Evolutionary conservation across 129 eudicot genomes (phyloP).

Genomic region (Artemisia annua): DNA sequence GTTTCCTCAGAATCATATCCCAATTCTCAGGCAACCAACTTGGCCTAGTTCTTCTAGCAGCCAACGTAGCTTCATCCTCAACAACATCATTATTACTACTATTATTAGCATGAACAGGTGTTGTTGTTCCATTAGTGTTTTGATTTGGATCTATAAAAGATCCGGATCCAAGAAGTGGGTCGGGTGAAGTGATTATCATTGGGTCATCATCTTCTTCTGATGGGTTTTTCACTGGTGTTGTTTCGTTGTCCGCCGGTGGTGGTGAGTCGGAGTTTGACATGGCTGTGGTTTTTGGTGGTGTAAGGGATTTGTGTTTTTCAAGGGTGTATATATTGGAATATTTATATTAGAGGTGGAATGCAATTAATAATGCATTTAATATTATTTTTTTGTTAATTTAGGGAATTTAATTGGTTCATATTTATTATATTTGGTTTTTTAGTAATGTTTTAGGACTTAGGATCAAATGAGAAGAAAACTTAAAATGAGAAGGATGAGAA

Average conservation of each 20-base stretch:
- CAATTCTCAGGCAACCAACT: conserved; percentile 34
- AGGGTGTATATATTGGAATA: no score
- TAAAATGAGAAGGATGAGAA: no score
- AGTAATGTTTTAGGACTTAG: no score
- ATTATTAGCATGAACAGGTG: background rate
- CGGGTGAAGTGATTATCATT: conserved; percentile 8
- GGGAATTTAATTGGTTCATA: no score
- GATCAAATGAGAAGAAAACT: no score
- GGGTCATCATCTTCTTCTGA: conserved; percentile 5
- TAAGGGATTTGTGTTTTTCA: no score
- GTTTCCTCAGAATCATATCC: conserved; percentile 30
- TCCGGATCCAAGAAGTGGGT: conserved; percentile 41
- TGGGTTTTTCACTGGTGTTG: conserved; percentile 23
- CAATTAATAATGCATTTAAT: no score
- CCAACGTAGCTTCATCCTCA: background rate
- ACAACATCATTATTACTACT: background rate
- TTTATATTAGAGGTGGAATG: no score
- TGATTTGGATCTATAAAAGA: conserved; percentile 30
- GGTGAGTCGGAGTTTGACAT: conserved; percentile 24
- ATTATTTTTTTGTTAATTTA: no score
- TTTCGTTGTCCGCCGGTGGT: conserved; percentile 23
- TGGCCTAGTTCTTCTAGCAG: conserved; percentile 28
- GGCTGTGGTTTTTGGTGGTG: background rate
- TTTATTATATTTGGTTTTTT: no score
- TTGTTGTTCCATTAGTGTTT: conserved; percentile 10